Conservation (phyloP, 768 basidiomycete species). For the Lactarius indigo region DNA sequence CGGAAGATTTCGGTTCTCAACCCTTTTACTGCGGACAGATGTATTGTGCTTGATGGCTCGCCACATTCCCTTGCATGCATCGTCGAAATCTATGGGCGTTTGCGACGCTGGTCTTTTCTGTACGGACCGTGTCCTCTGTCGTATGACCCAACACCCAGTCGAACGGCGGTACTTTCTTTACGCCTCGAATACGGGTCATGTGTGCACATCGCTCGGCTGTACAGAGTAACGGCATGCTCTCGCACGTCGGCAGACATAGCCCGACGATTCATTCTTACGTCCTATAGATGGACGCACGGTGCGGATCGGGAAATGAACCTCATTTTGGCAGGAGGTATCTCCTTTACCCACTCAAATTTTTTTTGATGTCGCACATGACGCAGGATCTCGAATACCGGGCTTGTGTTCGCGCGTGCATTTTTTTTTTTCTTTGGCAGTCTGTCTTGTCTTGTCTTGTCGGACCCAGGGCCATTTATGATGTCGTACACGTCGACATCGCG, state of each 20-base stretch:
- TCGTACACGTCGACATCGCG: background rate
- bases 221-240: conserved; percentile 4
- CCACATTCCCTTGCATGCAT: conserved; percentile 28
- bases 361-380: conserved; percentile 28
- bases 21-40: conserved; percentile 14
- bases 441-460: background rate
- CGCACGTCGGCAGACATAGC: conserved; percentile 10
- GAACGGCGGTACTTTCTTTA: conserved; percentile 25
- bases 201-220: conserved; percentile 19
- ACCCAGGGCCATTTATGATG: background rate
- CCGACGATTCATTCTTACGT: background rate
- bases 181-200: conserved; percentile 1
- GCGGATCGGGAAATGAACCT: conserved; percentile 25
- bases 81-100: conserved; percentile 28
- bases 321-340: conserved; percentile 20
- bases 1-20: conserved; percentile 31
- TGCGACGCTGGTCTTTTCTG: conserved; percentile 26
- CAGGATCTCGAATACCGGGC: conserved; percentile 21
- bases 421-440: conserved; percentile 23
- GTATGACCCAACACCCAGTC: conserved; percentile 26
- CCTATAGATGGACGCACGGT: conserved; percentile 14
- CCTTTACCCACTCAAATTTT: background rate
- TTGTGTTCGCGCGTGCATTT: conserved; percentile 17
- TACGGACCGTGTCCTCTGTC: conserved; percentile 17
- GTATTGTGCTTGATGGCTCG: conserved; percentile 25